Percentiles rank a stretch among this genome's conserved stretches.
phyloP scores from a whole-genome alignment of 2,329 filamentous ascomycete genomes.

The Dactylonectria macrodidyma region DNA sequence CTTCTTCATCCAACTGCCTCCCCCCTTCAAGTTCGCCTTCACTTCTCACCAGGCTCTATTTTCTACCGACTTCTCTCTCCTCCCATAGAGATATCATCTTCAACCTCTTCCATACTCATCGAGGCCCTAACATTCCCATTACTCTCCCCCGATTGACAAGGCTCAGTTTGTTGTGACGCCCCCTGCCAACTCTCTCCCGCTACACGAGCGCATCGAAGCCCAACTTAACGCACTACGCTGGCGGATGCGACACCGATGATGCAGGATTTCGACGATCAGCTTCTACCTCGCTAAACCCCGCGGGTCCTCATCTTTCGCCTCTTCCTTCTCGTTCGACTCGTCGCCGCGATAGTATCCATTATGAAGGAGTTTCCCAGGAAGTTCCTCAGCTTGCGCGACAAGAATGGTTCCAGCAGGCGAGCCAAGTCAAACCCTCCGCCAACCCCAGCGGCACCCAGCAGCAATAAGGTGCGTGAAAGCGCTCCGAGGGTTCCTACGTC shows the following conservation, averaged over 20 bases:
- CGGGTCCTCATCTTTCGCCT: conserved; percentile 45
- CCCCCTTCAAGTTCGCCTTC: conserved; percentile 6
- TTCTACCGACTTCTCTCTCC: conserved; percentile 7
- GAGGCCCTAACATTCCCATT: conserved; percentile 9
- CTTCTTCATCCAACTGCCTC: conserved; percentile 33
- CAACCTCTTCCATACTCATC: conserved; percentile 15
- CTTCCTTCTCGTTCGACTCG: conserved; percentile 5
- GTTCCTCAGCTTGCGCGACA: conserved; percentile 81
- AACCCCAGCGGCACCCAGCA: conserved; percentile 41
- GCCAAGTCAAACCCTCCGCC: conserved; percentile 70
- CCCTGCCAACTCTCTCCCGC: conserved; percentile 16
- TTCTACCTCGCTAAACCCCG: conserved; percentile 52
- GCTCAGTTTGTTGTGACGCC: conserved; percentile 6
- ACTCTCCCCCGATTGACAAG: not conserved
- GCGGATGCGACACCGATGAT: conserved; percentile 49
- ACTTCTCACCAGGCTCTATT: conserved; percentile 13
- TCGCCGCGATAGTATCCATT: conserved; percentile 44
- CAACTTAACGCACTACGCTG: conserved; percentile 30
- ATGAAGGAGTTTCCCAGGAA: conserved; percentile 74
- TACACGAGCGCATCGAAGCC: conserved; percentile 37
- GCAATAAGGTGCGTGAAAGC: conserved; percentile 63
- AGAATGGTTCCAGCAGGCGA: conserved; percentile 67
- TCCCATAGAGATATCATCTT: not conserved
- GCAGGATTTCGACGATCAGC: conserved; percentile 45
- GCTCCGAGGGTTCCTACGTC: not conserved